Base-by-base conservation (phyloP, 2,329 filamentous ascomycete species). In the Aureobasidium sp. region DNA sequence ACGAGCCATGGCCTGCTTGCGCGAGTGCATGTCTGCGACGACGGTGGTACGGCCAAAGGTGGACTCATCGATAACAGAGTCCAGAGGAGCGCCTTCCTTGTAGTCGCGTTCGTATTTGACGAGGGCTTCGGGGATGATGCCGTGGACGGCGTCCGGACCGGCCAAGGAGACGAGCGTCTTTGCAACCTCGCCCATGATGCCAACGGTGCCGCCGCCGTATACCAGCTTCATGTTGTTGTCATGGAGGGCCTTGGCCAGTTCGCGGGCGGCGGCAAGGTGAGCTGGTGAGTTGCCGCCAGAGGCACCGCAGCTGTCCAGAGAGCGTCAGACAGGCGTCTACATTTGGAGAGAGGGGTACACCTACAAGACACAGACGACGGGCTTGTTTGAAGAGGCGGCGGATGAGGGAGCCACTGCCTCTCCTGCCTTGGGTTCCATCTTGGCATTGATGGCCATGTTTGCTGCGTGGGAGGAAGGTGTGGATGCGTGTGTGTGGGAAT, bases 131-230 rank as follows among this genome's bases (percentile, higher is more conserved):
- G 94, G 94, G 69, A 99, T 96, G 72, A 99, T 89, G 70, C 94
- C 94, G 76, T 96, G 93, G 17, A 97, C 94, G 13, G 87, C 77
- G 54, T 85, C 74, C 0, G 92, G 90, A 2, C 94, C 93, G 5
- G 86, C 85, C 64, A 96, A 84, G 0, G 87, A 81, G 66, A 95
- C 90, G 29, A 99, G 85, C 0, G 90, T 92, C 68, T 87, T 87
- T 47, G 94, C 90, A 11, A 97, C 75, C 71, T 96, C 91, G 70
- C 94, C 94, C 94, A 99, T 99, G 47, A 99, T 82, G 10, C 94
- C 94, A 38, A 90, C 85, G 2, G 93, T 97, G 69, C 94, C 94
- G 67, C 94, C 94, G 67, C 94, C 94, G 74, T 97, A 99, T 65
- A 97, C 91, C 45, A 99, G 84, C 10, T 83, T 81, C 68, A 95